Evolutionary conservation across 2,329 filamentous ascomycete species (phyloP), one percentile per base, ranked within the genome.

Genomic region (Nemania diffusa): DNA sequence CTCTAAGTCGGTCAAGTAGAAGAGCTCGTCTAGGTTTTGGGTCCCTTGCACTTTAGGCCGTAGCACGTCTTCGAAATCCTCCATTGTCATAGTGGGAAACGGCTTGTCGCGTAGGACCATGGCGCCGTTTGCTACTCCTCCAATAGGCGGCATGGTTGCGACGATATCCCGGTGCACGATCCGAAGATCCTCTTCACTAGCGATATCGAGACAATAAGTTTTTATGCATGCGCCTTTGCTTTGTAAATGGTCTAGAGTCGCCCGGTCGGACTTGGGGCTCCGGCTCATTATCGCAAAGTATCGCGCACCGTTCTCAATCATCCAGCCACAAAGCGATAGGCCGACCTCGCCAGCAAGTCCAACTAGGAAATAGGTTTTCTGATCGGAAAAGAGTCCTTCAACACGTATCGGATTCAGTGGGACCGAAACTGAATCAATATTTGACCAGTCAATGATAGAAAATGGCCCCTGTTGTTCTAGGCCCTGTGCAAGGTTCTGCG

Each of bases 21-120:
- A 71, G 1, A 73, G 68, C 0, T 76, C 61, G 65, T 83, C 79
- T 0, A 83, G 75, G 60, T 83, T 82, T 7, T 3, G 75, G 75
- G 79, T 5, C 77, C 79, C 75, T 15, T 73, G 63, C 48, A 81
- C 74, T 61, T 84, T 84, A 69, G 85, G 85, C 15, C 77, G 76
- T 0, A 85, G 79, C 0, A 81, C 71, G 5, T 5, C 34, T 8
- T 50, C 5, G 22, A 61, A 34, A 2, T 60, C 37, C 17, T 50
- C 40, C 11, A 26, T 42, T 1, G 37, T 4, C 29, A 65, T 20
- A 5, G 11, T 22, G 13, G 17, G 5, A 22, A 65, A 57, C 1
- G 26, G 42, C 1, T 32, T 15, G 24, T 66, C 64, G 7, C 26
- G 42, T 0, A 66, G 24, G 0, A 66, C 53, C 58, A 66, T 26